phyloP scores from a whole-genome alignment of 805 yeast species.

The Lachancea lanzarotensis region DNA sequence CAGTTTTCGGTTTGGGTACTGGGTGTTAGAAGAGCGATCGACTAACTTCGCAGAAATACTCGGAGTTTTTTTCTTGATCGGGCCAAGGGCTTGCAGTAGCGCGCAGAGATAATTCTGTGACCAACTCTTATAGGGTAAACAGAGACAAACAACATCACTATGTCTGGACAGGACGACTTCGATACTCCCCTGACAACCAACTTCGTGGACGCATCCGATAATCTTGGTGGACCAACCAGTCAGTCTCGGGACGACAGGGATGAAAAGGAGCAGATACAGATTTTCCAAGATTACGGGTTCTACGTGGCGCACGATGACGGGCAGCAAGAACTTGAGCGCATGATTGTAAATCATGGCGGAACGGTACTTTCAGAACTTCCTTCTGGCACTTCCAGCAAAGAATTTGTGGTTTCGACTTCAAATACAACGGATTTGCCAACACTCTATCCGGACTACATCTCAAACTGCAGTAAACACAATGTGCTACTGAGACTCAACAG shows the following conservation, averaged over 20 bases:
- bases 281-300: constrained; percentile 4
- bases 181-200: constrained; percentile 23
- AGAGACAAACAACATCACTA: background rate
- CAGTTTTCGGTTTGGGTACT: background rate
- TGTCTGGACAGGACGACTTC: constrained; percentile 18
- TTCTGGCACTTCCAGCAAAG: constrained; percentile 9
- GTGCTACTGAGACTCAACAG: constrained; percentile 17
- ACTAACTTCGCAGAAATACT: background rate
- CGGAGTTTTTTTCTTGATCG: too few species aligned
- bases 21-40: background rate
- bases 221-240: background rate
- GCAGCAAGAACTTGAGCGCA: constrained; percentile 11
- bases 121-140: too few species aligned
- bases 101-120: too few species aligned
- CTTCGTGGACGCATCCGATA: constrained; percentile 18
- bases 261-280: background rate
- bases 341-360: constrained; percentile 25
- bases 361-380: constrained; percentile 19
- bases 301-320: constrained; percentile 7
- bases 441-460: constrained; percentile 28
- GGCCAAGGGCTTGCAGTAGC: too few species aligned
- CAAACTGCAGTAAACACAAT: constrained; percentile 22
- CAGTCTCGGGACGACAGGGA: background rate
- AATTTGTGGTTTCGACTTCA: constrained; percentile 27
- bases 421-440: constrained; percentile 27